Evolutionary conservation across 2,329 filamentous ascomycete genomes (phyloP), one percentile per base, ranked within the genome.

Genomic region (Alternaria ventricosa): DNA sequence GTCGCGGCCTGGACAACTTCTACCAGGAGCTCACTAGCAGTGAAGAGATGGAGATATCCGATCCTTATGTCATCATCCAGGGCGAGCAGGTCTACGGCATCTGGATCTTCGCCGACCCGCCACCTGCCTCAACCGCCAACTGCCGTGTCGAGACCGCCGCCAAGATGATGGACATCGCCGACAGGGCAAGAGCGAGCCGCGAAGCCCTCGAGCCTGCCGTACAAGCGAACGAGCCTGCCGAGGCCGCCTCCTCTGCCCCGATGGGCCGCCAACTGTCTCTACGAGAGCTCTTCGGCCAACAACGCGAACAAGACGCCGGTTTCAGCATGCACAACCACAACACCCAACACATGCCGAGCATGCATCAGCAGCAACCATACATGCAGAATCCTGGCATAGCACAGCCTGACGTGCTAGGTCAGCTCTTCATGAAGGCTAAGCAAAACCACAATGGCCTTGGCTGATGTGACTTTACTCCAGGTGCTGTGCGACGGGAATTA

Each of bases 81-180:
- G 79, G 78, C 56, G 73, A 76, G 55, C 67, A 81, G 53, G 85
- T 89, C 60, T 88, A 87, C 74, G 88, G 88, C 7, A 77, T 90
- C 12, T 90, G 88, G 87, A 88, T 90, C 60, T 90, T 88, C 74
- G 84, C 84, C n/a, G 88, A 90, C 70, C 83, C 83, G 1, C 78
- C 82, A n/a, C 84, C 84, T 3, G 84, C 82, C 45, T 87, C 85
- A 3, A 89, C 87, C 4, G 84, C 84, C 13, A 81, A 85, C 46
- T 82, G 80, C 12, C 84, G 86, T 59, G 79, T 81, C 33, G 78
- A 87, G 47, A 86, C 86, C 33, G 86, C 84, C 30, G 79, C 83
- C 59, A 81, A 86, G 61, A 88, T 90, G 64, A 80, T 83, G 62
- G 84, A 86, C 46, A 85, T 86, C 66, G 87, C 87, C 5, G 78